Evolutionary conservation across 345 rosid genomes (phyloP), one percentile per base, ranked within the genome.

Genomic region (Eucalyptus shirleyi): DNA sequence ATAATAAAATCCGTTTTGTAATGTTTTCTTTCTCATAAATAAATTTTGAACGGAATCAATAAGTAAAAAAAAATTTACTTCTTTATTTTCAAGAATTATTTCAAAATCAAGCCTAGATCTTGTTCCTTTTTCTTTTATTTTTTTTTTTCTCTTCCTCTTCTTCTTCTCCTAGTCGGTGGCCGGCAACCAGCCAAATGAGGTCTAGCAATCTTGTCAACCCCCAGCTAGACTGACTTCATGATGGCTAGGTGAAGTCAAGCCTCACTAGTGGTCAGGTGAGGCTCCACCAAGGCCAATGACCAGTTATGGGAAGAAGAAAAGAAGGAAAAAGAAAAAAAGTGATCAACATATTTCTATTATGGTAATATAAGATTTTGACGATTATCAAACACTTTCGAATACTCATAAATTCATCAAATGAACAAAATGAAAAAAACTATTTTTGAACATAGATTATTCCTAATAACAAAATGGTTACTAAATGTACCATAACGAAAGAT

Each of bases 151-250:
- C 24, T 53, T 3, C 2, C 2, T 53, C 1, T 18, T 51, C 9
- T 51, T 51, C 55, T 18, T 18, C 9, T 1, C 4, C 24, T 19
- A 19, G 10, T 19, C 13, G 5, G 12, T 47, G 50, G 50, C 50
- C 0, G 13, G 50, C 12, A 47, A 47, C 12, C 0, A 1, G 13
- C 50, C 1, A 1, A 0, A 47, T 9, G 1, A 51, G 10, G 24
- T 53, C 0, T 23, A 0, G 21, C 56, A 19, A 53, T 53, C 56
- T 53, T 1, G 56, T 53, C 0, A 53, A 0, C 24, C 56, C 24
- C 4, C 0, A 3, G 0, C 1, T 53, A 53, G 59, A 10, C 0
- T 0, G 5, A 19, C 24, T 4, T 53, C 5, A 4, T 0, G 0
- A 53, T 19, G 59, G 10, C 2, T 53, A 2, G 59, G 11, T 3